Evolutionary conservation across 371 early-diverging fungal genomes (phyloP).

Genomic region (Sanchytrium tribonematis): DNA sequence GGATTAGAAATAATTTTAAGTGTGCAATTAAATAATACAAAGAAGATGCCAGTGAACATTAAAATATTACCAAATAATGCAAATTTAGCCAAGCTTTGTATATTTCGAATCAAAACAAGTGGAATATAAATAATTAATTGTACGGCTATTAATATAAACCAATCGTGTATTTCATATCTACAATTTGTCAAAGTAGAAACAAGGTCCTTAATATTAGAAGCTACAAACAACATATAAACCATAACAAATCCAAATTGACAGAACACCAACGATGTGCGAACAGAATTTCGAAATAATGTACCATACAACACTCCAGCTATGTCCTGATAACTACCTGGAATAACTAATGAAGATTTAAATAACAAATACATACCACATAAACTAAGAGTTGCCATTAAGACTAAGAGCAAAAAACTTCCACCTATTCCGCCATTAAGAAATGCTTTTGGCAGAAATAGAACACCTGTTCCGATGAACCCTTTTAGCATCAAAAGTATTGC

Average conservation of each 20-base stretch:
- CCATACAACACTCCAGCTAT: slow-evolving; percentile 58
- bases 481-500: slow-evolving; percentile 52
- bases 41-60: slow-evolving; percentile 49
- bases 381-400: slow-evolving; percentile 33
- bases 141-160: slow-evolving; percentile 27
- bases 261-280: slow-evolving; percentile 48
- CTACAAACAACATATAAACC: slow-evolving; percentile 57
- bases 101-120: slow-evolving; percentile 52
- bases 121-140: slow-evolving; percentile 43
- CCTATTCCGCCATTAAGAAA: slow-evolving; percentile 32
- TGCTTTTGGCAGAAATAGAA: slow-evolving; percentile 33
- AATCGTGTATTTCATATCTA: slow-evolving; percentile 2
- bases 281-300: slow-evolving; percentile 37
- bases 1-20: slow-evolving; percentile 5
- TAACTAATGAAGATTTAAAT: slow-evolving; percentile 8
- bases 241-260: slow-evolving; percentile 34
- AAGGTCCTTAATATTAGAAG: slow-evolving; percentile 40
- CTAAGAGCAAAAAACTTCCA: slow-evolving; percentile 27
- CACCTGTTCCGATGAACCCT: slow-evolving; percentile 61
- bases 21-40: slow-evolving; percentile 49
- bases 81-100: slow-evolving; percentile 50
- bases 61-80: slow-evolving; percentile 62
- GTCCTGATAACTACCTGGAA: slow-evolving; percentile 42
- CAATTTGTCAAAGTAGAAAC: slow-evolving; percentile 31
- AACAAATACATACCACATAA: slow-evolving; percentile 28